Percentiles rank a stretch among this genome's conserved stretches.
These are phyloP conservation scores for Lactuca sativa DNA, from an alignment of 129 eudicot genomes.

Conservation along the genomic window DNA sequence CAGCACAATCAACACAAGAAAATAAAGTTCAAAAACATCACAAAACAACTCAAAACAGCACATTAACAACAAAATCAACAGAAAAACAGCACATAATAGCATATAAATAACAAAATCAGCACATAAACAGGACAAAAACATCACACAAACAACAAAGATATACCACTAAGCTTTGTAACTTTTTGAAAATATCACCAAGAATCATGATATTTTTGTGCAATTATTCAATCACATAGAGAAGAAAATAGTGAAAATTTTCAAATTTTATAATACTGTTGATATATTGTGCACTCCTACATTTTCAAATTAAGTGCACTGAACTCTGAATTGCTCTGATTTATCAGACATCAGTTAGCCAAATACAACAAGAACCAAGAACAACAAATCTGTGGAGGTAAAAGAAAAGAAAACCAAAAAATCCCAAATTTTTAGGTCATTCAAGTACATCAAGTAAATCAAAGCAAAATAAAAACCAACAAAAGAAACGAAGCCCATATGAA, in stretches of 20 bases:
- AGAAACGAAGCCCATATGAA: neutral
- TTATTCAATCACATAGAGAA: neutral
- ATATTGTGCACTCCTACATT: conserved; percentile 19
- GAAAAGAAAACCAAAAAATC: neutral
- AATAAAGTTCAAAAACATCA: too few species aligned
- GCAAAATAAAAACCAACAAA: neutral
- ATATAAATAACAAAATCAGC: too few species aligned
- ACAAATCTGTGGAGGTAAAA: neutral
- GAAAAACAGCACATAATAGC: too few species aligned
- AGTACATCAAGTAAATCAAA: conserved; percentile 11
- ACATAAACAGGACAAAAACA: too few species aligned
- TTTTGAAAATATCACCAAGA: neutral
- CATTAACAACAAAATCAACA: too few species aligned
- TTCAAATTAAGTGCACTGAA: conserved; percentile 4
- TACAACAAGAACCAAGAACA: neutral
- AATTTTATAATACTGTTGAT: conserved; percentile 1
- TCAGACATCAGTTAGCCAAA: conserved; percentile 14
- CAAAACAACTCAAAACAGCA: too few species aligned
- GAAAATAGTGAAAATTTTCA: conserved; percentile 2
- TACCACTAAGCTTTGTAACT: too few species aligned
- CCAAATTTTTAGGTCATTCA: neutral
- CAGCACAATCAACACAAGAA: too few species aligned
- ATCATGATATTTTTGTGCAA: neutral
- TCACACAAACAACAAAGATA: too few species aligned
- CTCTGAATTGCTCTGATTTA: conserved; percentile 2